A percentile compares a stretch with the other conserved stretches of the same genome.
These are phyloP conservation scores for Stephanodiscus minutulus DNA, from an alignment of 108 stramenopile genomes.

Conservation along the genomic window DNA sequence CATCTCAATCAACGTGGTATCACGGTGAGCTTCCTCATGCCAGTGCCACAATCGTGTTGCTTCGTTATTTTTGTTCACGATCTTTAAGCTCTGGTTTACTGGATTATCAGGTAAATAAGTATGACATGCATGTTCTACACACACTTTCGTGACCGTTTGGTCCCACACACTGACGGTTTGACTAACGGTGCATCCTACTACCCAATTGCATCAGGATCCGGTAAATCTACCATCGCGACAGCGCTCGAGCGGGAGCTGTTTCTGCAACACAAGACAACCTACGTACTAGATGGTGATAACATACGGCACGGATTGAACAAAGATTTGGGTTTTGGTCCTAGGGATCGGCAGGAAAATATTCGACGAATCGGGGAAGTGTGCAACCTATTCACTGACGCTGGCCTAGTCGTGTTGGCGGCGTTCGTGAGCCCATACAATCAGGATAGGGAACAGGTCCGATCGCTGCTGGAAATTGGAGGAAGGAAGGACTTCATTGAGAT, in stretches of 20 bases:
- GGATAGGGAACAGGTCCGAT: conserved; percentile 78
- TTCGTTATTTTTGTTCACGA: neutral
- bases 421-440: conserved; percentile 87
- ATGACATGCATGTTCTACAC: neutral
- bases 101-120: conserved; percentile 36
- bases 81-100: conserved; percentile 50
- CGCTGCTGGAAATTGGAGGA: conserved; percentile 46
- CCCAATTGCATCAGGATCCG: conserved; percentile 27
- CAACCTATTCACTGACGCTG: conserved; percentile 86
- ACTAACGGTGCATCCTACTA: too few species aligned
- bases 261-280: conserved; percentile 28
- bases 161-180: too few species aligned
- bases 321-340: conserved; percentile 81
- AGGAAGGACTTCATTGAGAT: conserved; percentile 77
- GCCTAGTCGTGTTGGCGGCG: conserved; percentile 87
- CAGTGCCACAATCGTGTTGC: neutral
- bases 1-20: conserved; percentile 46
- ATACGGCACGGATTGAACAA: conserved; percentile 85
- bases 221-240: conserved; percentile 58
- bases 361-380: conserved; percentile 91
- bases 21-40: conserved; percentile 17
- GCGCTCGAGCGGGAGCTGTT: conserved; percentile 50
- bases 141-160: neutral
- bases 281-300: conserved; percentile 85
- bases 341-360: conserved; percentile 89